Percentiles rank a stretch among this genome's conserved stretches.
Conservation (phyloP, 352 stramenopile species). For the Globisporangium alternatum region DNA sequence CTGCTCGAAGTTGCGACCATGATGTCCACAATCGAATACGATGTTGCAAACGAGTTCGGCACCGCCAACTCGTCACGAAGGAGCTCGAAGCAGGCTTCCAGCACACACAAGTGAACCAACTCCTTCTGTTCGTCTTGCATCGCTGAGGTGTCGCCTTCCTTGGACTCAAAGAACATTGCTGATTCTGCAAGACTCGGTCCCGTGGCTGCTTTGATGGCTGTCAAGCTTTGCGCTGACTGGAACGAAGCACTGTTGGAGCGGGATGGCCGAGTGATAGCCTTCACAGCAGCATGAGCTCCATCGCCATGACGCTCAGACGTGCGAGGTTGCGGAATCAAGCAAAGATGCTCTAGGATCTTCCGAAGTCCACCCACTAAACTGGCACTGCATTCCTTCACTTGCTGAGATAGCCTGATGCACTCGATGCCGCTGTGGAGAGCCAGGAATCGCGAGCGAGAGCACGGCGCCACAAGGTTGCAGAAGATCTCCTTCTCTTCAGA, state of each 20-base stretch:
- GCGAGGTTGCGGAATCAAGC: slow-evolving; percentile 24
- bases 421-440: slow-evolving; percentile 38
- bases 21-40: slow-evolving; percentile 36
- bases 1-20: slow-evolving; percentile 50
- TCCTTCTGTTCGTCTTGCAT: slow-evolving; percentile 18
- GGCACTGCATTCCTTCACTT: slow-evolving; percentile 22
- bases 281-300: not conserved
- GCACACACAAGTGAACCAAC: slow-evolving; percentile 38
- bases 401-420: slow-evolving; percentile 31
- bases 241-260: slow-evolving; percentile 13
- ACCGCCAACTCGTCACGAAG: slow-evolving; percentile 27
- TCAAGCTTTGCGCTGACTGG: not conserved
- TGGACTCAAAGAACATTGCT: slow-evolving; percentile 27
- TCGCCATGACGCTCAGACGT: not conserved
- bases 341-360: slow-evolving; percentile 28
- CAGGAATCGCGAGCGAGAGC: slow-evolving; percentile 34
- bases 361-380: slow-evolving; percentile 26
- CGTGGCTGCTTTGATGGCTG: not conserved
- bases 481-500: slow-evolving; percentile 65
- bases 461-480: slow-evolving; percentile 42
- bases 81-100: slow-evolving; percentile 53
- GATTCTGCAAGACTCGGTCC: slow-evolving; percentile 24
- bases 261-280: slow-evolving; percentile 1
- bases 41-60: slow-evolving; percentile 28
- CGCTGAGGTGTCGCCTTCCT: not conserved